Evolutionary conservation across 139 green algal species (phyloP), one percentile per base, ranked within the genome.

Genomic region (Edaphochlamys debaryana): DNA sequence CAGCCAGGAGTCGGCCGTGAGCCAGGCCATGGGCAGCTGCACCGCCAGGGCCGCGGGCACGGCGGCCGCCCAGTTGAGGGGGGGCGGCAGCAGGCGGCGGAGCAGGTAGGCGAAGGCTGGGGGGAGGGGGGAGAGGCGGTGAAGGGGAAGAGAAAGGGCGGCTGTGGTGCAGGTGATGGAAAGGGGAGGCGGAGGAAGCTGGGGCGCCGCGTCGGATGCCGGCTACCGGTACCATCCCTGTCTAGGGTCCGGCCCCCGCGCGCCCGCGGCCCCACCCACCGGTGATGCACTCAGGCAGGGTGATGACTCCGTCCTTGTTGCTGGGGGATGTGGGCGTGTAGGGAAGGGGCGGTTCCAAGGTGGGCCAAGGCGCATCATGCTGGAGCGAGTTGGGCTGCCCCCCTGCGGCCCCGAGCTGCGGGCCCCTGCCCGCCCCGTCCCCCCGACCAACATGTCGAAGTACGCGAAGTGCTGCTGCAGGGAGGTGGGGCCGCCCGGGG

Each of bases 291-390:
- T 83, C 77, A 8, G 15, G 52, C 20, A 67, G 45, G 8, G 77
- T 75, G 41, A 83, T 83, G 11, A 37, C 37, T 63, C 77, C 77
- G 63, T 83, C 77, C 77, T 83, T 83, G 77, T 83, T 67, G 8
- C 77, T 83, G 77, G 23, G 4, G 32, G 62, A n/a, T 11, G 15
- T 13, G 37, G n/a, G 69, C 3, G 42, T 11, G 13, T 29, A 15
- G 37, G 36, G 69, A 11, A 29, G 38, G 69, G 7, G 54, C 22
- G 25, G n/a, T n/a, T n/a, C n/a, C n/a, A n/a, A n/a, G n/a, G n/a
- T n/a, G n/a, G n/a, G n/a, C n/a, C n/a, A n/a, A n/a, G n/a, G n/a
- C n/a, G n/a, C n/a, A n/a, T n/a, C n/a, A n/a, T n/a, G n/a, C n/a
- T n/a, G n/a, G n/a, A n/a, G n/a, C n/a, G n/a, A n/a, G n/a, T n/a